Base-by-base conservation (phyloP, 2,329 filamentous ascomycete genomes). In the Aspergillus thermomutatus region DNA sequence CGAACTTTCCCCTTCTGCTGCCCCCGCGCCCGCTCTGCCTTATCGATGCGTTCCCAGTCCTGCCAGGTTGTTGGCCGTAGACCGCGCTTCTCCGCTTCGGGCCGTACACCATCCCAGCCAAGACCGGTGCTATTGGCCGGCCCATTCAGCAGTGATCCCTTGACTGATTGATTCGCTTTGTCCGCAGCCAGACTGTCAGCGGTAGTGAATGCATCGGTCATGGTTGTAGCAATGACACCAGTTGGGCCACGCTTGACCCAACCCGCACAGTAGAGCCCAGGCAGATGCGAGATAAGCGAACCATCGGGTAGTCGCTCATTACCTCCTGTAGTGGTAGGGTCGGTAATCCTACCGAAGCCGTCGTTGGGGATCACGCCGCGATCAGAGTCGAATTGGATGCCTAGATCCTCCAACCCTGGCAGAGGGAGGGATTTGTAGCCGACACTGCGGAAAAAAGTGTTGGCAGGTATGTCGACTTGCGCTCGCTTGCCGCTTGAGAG, bases 171-270 rank as follows among this genome's bases (percentile, higher is more conserved):
- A 7, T 59, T 68, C 50, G 77, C 68, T 88, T 91, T 93, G 69
- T 99, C 94, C n/a, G 83, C 77, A 0, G 84, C 84, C 60, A 99
- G 89, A 2, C 88, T 86, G 69, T 97, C 92, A 1, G 87, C 94
- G 0, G 92, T 96, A 8, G 84, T 83, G 67, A 97, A 99, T 0
- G 94, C 93, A 72, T 99, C 94, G 58, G 89, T 85, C 91, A 99
- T 96, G 0, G 94, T 99, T 28, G 88, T 92, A 1, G 93, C 93
- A 71, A 99, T 99, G 3, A 97, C 92, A 2, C 94, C 94, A 0
- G 92, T 97, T 0, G 94, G 93, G 0, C 94, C 94, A 37, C 89
- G 85, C 77, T 97, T 97, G 9, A 97, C 92, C 94, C 94, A 99
- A 0, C 94, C 94, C 17, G 93, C 90, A 63, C 92, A 96, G 75